Base-by-base conservation (phyloP, 768 basidiomycete species). In the Collybiopsis confluens region DNA sequence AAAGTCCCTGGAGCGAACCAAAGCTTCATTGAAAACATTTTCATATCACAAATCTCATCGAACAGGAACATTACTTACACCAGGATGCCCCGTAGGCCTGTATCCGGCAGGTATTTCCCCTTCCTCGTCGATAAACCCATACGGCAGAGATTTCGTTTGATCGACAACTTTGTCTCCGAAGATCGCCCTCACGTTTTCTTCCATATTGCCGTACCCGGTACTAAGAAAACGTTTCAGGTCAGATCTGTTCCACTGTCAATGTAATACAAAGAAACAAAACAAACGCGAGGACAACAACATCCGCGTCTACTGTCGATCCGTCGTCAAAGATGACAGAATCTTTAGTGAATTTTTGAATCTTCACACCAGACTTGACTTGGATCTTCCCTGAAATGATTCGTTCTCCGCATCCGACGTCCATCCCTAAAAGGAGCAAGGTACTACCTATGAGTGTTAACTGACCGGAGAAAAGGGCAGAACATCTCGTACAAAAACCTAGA, bases 281-380 rank as follows among this genome's bases (percentile, higher is more conserved):
- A 16, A 35, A 68, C 69, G 78, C 77, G 56, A 74, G 74, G 24
- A 81, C 71, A 6, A 81, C 70, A 20, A 71, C 65, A 45, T 80
- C 78, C 13, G 70, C 74, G 27, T 69, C 60, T 3, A 77, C 58
- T 23, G 64, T 61, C 21, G 64, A 65, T 9, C 70, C 70, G 54
- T 77, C 70, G 0, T 63, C 64, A 57, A 78, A 74, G 15, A 69
- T 47, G 3, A 76, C 56, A 18, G 65, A 67, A 36, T 65, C 56
- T n/a, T 62, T 54, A 11, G 60, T 65, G 59, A 78, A 71, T 11
- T 58, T 58, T 18, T 65, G 63, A 33, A 78, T 67, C 55, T 74
- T 70, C n/a, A 68, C 64, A 41, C 79, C 80, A 57, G 76, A 77
- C 68, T 82, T 83, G 54, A 84, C 63, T 60, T 79, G 78, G 64